Evolutionary conservation across 495 filamentous ascomycete genomes (phyloP), one percentile per base, ranked within the genome.

Genomic region (Cenococcum geophilum): DNA sequence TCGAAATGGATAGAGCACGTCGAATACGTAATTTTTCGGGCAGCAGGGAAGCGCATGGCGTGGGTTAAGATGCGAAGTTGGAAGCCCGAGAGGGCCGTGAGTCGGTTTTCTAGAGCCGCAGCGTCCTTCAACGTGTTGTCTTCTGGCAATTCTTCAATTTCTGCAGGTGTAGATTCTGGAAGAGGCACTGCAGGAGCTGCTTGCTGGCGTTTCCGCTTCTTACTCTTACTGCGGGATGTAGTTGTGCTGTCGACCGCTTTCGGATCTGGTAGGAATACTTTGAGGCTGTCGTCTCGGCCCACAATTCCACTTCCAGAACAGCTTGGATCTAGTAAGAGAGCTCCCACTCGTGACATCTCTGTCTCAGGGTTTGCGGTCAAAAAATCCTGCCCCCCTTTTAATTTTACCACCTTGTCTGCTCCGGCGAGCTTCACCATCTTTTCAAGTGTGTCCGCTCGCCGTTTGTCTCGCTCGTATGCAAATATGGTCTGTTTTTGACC

Each of bases 251-350:
- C 52, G 18, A 5, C 14, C 11, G 63, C 22, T 48, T 50, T 55
- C 37, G 54, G 45, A 35, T 45, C 65, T 0, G 83, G 83, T 1
- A 80, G 72, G 55, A 82, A 77, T 11, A 91, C 69, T 40, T 80
- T 77, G 0, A 87, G 83, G 54, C 82, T 77, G 57, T 91, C 89
- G 42, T 95, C 87, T 11, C 93, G 81, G 5, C 91, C 89, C 9
- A 96, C 84, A 23, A 98, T 98, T 0, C 93, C 93, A 69, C 89
- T 95, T 0, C 93, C 93, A 0, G 91, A 95, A 67, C 93, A 98
- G 65, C 88, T 92, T 0, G 93, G 93, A 72, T 98, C 95, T 0
- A 98, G 81, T 4, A 98, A 75, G 23, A 98, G 73, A 12, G 86
- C 86, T 0, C 82, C 80, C 5, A 96, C 89, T 11, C 81, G 75